Evolutionary conservation across 2,329 filamentous ascomycete species (phyloP), one percentile per base, ranked within the genome.

Genomic region (Pseudogymnoascus sp.): DNA sequence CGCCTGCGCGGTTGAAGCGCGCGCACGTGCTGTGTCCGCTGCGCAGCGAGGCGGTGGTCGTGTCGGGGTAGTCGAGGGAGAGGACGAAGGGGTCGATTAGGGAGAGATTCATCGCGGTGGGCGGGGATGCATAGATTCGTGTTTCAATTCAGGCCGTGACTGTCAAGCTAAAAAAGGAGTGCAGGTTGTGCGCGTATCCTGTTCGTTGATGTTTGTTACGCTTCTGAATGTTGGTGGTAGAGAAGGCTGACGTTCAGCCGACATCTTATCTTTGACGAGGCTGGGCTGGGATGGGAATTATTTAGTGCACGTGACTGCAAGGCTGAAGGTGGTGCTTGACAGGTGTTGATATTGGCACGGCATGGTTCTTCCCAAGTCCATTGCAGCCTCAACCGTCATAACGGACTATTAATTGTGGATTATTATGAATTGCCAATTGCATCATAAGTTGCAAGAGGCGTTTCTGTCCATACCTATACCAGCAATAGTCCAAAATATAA

Each of bases 1-100:
- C 93, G 75, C 95, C 95, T 73, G 88, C 90, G 73, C 92, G 90
- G 73, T 93, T 97, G 82, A 99, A 99, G 68, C 93, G 91, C 66
- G 88, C 78, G 71, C 83, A 86, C 68, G 84, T 85, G 64, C 84
- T 83, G 76, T 88, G 84, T 26, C 85, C 84, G 43, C 82, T 86
- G 60, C 93, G 89, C 67, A 99, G 88, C 64, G 89, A 93, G 72
- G 91, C 91, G 35, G 90, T 93, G 68, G 96, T 89, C 66, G 90
- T 87, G 73, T 97, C 93, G 62, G 93, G 93, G 74, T 95, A 96
- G 78, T 97, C 93, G 76, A 87, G 85, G 14, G 86, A 79, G 37
- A 88, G 81, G 72, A 89, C 82, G 71, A 89, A 89, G 24, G 88
- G 88, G 73, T 91, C 88, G 66, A 87, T 81, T 43, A 91, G 81